phyloP scores from a whole-genome alignment of 1,284 basidiomycete species.

The Heterobasidion irregulare region DNA sequence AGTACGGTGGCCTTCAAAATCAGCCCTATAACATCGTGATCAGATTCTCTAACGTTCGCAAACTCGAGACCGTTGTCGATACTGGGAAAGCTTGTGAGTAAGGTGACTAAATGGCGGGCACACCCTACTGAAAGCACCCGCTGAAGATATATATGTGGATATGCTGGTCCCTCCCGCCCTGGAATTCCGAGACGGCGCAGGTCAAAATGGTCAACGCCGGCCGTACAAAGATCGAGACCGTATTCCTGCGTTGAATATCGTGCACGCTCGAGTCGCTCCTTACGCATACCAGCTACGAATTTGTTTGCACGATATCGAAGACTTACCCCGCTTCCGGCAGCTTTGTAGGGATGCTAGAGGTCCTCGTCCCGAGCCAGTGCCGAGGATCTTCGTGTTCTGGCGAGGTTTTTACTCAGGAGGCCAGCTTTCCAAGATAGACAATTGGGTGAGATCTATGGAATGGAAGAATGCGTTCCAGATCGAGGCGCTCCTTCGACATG shows the following conservation, averaged over 20 bases:
- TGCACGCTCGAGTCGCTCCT: conserved; percentile 41
- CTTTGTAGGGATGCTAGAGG: conserved; percentile 8
- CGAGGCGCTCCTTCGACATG: conserved; percentile 48
- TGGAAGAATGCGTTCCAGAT: conserved; percentile 63
- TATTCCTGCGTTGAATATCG: conserved; percentile 38
- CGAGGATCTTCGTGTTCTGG: conserved; percentile 33
- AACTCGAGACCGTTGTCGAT: conserved; percentile 47
- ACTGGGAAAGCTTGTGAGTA: conserved; percentile 24
- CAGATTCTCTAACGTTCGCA: conserved; percentile 43
- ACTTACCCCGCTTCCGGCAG: conserved; percentile 16
- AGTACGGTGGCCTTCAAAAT: conserved; percentile 31
- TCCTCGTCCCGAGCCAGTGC: conserved; percentile 4
- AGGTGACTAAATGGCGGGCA: not conserved
- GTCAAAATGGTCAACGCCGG: not conserved
- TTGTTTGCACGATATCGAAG: conserved; percentile 30
- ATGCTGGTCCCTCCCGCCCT: conserved; percentile 49
- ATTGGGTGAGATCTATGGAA: conserved; percentile 28
- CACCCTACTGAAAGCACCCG: conserved; percentile 1
- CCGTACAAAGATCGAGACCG: conserved; percentile 29
- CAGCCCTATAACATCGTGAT: conserved; percentile 35
- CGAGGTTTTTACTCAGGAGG: conserved; percentile 36
- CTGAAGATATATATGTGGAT: conserved; percentile 28
- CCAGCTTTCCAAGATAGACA: conserved; percentile 32
- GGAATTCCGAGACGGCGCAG: conserved; percentile 24
- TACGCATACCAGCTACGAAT: conserved; percentile 56